A percentile compares a stretch with the other conserved stretches of the same genome.
These are phyloP conservation scores for Anthracocystis walkeri DNA, from an alignment of 1,284 basidiomycete species.

Conservation along the genomic window DNA sequence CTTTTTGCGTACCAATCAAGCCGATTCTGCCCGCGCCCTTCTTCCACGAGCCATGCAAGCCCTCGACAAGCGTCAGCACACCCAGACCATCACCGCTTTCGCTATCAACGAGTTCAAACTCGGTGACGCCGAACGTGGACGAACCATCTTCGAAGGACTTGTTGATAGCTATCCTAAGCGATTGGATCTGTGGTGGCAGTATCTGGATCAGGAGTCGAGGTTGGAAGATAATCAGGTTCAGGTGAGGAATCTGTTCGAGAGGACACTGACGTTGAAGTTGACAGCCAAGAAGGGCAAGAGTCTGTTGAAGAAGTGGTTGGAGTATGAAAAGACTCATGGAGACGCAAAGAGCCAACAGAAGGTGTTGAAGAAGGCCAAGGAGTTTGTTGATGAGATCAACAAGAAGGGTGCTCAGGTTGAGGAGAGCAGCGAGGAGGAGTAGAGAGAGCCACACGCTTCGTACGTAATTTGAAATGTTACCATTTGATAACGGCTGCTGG, in stretches of 20 bases:
- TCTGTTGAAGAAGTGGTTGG: conserved; percentile 89
- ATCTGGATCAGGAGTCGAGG: conserved; percentile 90
- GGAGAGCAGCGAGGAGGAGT: conserved; percentile 32
- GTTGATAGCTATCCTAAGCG: conserved; percentile 92
- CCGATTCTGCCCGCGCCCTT: conserved; percentile 85
- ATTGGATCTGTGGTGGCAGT: conserved; percentile 95
- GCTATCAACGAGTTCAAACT: conserved; percentile 94
- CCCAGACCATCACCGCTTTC: conserved; percentile 93
- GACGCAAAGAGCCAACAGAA: conserved; percentile 83
- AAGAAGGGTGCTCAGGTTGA: conserved; percentile 27
- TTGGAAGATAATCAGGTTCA: conserved; percentile 29
- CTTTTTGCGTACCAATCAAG: conserved; percentile 78
- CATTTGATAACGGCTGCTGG: neutral
- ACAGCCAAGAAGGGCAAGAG: conserved; percentile 94
- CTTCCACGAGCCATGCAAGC: conserved; percentile 90
- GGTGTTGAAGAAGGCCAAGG: conserved; percentile 88
- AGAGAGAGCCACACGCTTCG: neutral
- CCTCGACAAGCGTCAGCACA: conserved; percentile 92
- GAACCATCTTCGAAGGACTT: conserved; percentile 96
- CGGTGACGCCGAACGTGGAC: conserved; percentile 92
- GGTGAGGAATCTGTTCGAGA: conserved; percentile 80
- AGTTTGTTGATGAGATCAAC: conserved; percentile 72
- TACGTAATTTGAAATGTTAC: neutral
- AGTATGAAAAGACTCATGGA: conserved; percentile 85
- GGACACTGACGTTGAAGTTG: conserved; percentile 84